Conservation (phyloP, 208 protist species). For the Tritrichomonas foetus region DNA sequence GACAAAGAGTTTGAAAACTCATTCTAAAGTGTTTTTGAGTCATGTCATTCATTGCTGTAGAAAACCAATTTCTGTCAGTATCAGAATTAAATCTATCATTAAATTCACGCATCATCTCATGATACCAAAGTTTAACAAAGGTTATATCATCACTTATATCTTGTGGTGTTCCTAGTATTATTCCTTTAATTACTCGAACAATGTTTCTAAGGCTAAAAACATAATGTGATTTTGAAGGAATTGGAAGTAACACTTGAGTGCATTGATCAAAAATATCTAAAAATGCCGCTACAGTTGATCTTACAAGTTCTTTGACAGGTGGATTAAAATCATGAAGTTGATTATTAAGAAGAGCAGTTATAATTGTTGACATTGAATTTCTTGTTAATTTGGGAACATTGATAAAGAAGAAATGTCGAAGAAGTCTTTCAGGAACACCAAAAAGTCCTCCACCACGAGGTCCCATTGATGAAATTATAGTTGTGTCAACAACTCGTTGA, state of each 20-base stretch:
- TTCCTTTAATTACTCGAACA: conserved; percentile 69
- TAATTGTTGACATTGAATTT: conserved; percentile 58
- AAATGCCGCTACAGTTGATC: conserved; percentile 44
- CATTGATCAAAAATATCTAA: conserved; percentile 57
- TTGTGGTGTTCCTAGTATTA: conserved; percentile 41
- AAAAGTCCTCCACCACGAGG: conserved; percentile 83
- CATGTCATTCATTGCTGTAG: background rate
- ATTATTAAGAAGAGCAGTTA: conserved; percentile 55
- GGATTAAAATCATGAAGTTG: conserved; percentile 52
- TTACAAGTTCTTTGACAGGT: conserved; percentile 61
- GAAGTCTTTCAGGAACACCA: conserved; percentile 83
- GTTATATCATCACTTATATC: conserved; percentile 54
- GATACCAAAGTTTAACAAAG: conserved; percentile 72
- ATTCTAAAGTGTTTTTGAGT: background rate
- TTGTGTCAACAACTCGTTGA: conserved; percentile 78
- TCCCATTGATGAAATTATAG: conserved; percentile 87
- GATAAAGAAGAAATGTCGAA: conserved; percentile 88
- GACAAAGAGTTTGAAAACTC: background rate
- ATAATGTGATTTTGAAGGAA: conserved; percentile 90
- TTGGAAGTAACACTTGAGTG: conserved; percentile 72
- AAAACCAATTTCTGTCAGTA: conserved; percentile 76
- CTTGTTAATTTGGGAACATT: background rate
- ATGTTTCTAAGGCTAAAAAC: conserved; percentile 94
- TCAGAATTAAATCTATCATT: conserved; percentile 84
- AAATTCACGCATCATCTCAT: conserved; percentile 88